Evolutionary conservation across 331 rosid species (phyloP).

Genomic region (Malus hybrid): DNA sequence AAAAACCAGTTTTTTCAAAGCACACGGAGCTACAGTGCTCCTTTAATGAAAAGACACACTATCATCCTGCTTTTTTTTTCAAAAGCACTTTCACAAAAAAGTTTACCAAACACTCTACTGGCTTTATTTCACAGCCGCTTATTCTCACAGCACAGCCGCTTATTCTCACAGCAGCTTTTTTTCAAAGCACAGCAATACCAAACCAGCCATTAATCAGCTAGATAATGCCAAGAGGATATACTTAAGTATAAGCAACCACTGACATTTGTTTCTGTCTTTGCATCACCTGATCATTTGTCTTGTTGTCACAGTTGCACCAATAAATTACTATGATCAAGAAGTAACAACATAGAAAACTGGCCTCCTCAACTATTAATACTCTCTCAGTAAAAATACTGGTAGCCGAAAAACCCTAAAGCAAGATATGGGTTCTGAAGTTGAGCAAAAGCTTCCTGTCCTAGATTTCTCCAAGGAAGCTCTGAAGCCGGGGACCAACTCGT

Average conservation of each 20-base stretch:
- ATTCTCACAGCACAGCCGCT: no score
- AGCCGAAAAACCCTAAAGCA: background rate
- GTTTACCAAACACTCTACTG: no score
- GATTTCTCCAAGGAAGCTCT: slow-evolving; percentile 31
- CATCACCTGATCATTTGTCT: background rate
- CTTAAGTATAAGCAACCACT: background rate
- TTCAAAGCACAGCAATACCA: no score
- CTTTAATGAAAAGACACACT: no score
- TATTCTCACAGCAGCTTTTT: no score
- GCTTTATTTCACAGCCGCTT: no score
- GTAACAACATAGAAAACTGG: background rate
- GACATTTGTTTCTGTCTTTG: background rate
- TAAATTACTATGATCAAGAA: background rate
- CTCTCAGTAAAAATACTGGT: background rate
- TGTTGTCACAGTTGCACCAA: background rate
- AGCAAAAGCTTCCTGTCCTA: slow-evolving; percentile 35
- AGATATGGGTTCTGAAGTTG: slow-evolving; percentile 30
- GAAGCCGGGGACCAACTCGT: slow-evolving; percentile 40
- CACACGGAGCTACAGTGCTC: no score
- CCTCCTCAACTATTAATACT: background rate
- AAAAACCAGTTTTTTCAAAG: no score
- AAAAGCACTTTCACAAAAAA: no score
- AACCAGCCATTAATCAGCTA: no score
- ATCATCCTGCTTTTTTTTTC: no score
- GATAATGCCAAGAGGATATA: background rate